Evolutionary conservation across 345 rosid genomes (phyloP).

Genomic region (Erysimum cheiranthoides): DNA sequence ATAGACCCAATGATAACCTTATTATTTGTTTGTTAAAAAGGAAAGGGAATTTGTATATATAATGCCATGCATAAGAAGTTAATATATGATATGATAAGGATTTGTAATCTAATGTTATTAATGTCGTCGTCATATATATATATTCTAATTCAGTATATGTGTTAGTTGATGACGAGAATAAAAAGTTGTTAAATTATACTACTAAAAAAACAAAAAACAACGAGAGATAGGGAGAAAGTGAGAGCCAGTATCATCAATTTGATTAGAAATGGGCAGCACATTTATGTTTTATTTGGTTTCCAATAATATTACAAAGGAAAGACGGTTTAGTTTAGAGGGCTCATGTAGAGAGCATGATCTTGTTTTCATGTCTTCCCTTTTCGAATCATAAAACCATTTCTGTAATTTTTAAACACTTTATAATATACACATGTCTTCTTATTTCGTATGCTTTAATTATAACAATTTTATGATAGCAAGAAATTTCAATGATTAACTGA

Average conservation of each 20-base stretch:
- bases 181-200: background rate
- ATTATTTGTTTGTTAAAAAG: background rate
- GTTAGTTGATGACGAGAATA: too few relatives aligned
- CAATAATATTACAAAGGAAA: conserved; percentile 9
- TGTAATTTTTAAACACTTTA: conserved; percentile 17
- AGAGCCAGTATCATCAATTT: background rate
- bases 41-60: background rate
- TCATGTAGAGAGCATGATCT: conserved; percentile 44
- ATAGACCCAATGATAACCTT: background rate
- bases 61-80: background rate
- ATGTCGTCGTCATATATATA: too few relatives aligned
- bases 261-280: conserved; percentile 19
- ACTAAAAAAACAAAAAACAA: background rate
- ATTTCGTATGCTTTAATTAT: background rate
- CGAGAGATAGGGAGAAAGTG: background rate
- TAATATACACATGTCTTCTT: conserved; percentile 4
- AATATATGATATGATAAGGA: too few relatives aligned
- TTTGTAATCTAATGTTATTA: too few relatives aligned
- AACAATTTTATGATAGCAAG: conserved; percentile 3
- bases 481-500: conserved; percentile 32
- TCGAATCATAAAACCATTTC: conserved; percentile 7
- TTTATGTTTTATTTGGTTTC: conserved; percentile 20
- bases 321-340: conserved; percentile 10
- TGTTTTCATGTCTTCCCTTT: conserved; percentile 43
- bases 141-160: too few relatives aligned